Conservation (phyloP, 306 rosid species). For the Prunus fruticosa region DNA sequence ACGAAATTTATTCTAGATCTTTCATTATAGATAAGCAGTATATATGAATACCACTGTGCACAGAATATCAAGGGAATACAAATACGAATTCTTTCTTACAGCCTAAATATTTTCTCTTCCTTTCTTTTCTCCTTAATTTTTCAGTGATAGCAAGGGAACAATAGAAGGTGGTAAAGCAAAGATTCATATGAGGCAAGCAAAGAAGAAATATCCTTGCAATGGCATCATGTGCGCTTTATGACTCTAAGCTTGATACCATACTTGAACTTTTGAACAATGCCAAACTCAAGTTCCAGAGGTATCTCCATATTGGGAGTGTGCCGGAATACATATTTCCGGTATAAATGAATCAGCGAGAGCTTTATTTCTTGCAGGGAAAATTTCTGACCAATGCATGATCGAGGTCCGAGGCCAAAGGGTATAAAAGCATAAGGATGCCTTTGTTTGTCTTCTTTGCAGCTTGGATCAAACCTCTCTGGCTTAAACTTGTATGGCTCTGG, state of each 20-base stretch:
- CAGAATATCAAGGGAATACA: no score
- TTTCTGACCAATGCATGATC: conserved; percentile 86
- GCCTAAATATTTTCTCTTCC: no score
- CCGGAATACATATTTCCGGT: conserved; percentile 64
- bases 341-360: conserved; percentile 80
- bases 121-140: no score
- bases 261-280: conserved; percentile 87
- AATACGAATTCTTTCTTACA: no score
- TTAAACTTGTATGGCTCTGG: conserved; percentile 91
- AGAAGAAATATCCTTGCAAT: no score
- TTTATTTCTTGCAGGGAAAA: conserved; percentile 77
- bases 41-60: no score
- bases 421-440: conserved; percentile 85
- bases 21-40: no score
- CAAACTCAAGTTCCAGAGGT: conserved; percentile 78
- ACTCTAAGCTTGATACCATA: conserved; percentile 71
- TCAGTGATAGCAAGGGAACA: conserved; percentile 76
- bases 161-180: conserved; percentile 68
- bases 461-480: conserved; percentile 90
- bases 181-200: conserved; percentile 71
- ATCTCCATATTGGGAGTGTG: conserved; percentile 82
- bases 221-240: conserved; percentile 38
- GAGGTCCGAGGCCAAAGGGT: conserved; percentile 92
- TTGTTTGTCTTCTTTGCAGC: conserved; percentile 62
- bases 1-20: no score